These are phyloP conservation scores for Trichopus zeylanicus DNA, from an alignment of 116 monocot species.

Conservation along the genomic window DNA sequence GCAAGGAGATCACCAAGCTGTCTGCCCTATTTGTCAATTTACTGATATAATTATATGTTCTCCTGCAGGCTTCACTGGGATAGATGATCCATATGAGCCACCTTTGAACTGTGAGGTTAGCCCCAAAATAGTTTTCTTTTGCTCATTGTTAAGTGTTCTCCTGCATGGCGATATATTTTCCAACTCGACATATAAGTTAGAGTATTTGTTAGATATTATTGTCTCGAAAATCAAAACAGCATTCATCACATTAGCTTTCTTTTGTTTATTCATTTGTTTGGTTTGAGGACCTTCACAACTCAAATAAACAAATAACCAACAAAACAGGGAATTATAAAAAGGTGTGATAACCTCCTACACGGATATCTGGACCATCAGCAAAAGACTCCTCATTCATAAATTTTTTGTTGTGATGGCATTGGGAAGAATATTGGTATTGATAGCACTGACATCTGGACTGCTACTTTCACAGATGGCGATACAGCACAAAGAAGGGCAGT, in stretches of 20 bases:
- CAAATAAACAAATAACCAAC: no score
- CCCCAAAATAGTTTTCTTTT: not conserved
- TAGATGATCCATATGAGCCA: slow-evolving; percentile 87
- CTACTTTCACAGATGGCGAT: slow-evolving; percentile 50
- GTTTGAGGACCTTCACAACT: no score
- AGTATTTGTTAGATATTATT: not conserved
- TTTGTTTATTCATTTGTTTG: no score
- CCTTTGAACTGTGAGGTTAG: slow-evolving; percentile 70
- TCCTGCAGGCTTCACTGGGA: slow-evolving; percentile 76
- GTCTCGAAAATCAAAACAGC: not conserved
- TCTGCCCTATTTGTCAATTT: not conserved
- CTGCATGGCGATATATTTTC: not conserved
- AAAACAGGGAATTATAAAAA: no score
- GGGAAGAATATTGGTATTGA: not conserved
- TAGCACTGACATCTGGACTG: not conserved
- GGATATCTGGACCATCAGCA: not conserved
- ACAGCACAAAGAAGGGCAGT: slow-evolving; percentile 34
- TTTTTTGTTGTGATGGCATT: no score
- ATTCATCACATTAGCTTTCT: not conserved
- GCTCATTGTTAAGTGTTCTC: not conserved
- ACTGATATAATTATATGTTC: not conserved
- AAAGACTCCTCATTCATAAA: not conserved
- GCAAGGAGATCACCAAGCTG: not conserved
- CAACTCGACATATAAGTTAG: no score
- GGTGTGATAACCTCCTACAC: no score